A percentile compares a stretch with the other conserved stretches of the same genome.
Conservation (phyloP, 768 basidiomycete genomes). For the Rubroboletus satanas region DNA sequence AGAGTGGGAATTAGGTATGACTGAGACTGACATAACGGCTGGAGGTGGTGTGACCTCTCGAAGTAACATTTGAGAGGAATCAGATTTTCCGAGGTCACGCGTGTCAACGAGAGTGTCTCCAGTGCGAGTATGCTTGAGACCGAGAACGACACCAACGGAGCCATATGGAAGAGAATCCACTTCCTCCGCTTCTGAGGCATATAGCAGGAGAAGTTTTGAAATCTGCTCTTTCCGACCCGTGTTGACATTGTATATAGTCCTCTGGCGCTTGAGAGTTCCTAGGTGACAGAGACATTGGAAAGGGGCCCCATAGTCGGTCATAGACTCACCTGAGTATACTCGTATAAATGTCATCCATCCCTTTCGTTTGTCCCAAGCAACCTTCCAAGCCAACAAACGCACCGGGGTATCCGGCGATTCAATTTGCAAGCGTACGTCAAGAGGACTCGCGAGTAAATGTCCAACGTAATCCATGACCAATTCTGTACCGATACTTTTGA, state of each 20-base stretch:
- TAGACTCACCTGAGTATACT: slow-evolving; percentile 72
- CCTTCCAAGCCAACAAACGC: slow-evolving; percentile 81
- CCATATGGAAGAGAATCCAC: slow-evolving; percentile 79
- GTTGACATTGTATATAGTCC: slow-evolving; percentile 57
- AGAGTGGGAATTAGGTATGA: slow-evolving; percentile 75
- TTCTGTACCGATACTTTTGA: slow-evolving; percentile 78
- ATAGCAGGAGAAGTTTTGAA: slow-evolving; percentile 72
- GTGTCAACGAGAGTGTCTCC: slow-evolving; percentile 77
- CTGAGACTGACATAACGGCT: slow-evolving; percentile 81
- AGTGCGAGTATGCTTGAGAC: slow-evolving; percentile 79
- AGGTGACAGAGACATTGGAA: slow-evolving; percentile 1
- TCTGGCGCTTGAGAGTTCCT: slow-evolving; percentile 67
- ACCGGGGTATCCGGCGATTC: slow-evolving; percentile 48
- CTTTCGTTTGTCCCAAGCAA: slow-evolving; percentile 73
- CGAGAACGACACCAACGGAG: slow-evolving; percentile 79
- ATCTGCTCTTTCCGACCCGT: slow-evolving; percentile 68
- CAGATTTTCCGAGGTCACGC: slow-evolving; percentile 33
- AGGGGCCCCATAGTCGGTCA: background rate
- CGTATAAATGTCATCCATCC: slow-evolving; percentile 95
- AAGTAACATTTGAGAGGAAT: slow-evolving; percentile 39
- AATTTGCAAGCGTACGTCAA: slow-evolving; percentile 53
- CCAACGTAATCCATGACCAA: slow-evolving; percentile 79
- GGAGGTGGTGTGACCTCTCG: slow-evolving; percentile 71
- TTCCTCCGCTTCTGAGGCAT: slow-evolving; percentile 72
- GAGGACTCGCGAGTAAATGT: slow-evolving; percentile 71